Base-by-base conservation (phyloP, 2,329 filamentous ascomycete species). In the Sporothrix brasiliensis region DNA sequence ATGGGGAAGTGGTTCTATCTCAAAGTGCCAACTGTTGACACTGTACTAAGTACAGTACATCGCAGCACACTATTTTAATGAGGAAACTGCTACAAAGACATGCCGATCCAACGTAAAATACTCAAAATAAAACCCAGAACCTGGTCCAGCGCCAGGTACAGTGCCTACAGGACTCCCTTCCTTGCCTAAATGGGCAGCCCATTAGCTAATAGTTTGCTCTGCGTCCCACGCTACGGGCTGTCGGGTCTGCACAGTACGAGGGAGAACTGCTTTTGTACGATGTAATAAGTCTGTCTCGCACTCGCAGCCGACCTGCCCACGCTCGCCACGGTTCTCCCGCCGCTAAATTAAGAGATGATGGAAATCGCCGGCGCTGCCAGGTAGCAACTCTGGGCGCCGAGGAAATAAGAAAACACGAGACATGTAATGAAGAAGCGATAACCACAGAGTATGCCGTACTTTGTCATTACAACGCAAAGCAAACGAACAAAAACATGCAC, bases 121-220 rank as follows among this genome's bases (percentile, higher is more conserved):
- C 27, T 27, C 53, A 54, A 34, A 34, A 10, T 19, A 10, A 24
- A 54, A 30, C 54, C 54, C 30, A 60, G 54, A 60, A 41, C 30
- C 54, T n/a, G 49, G 44, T 19, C 44, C 44, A 49, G 44, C 24
- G 24, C 53, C 30, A 41, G 30, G 54, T 13, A 58, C 54, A n/a
- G 27, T 27, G 21, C 19, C 66, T 68, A 39, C 14, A 47, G 49
- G n/a, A 24, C 47, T n/a, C 21, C 27, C 39, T 34, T 16, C 39
- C 21, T 52, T 52, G 58, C 58, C 67, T 14, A 66, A 69, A 69
- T 1, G 13, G 70, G 70, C 70, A 71, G 58, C 58, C 67, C 70
- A 71, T 71, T 71, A 71, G 58, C 50, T 71, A 71, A 71, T 60
- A 54, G 66, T 41, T 71, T 69, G 54, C 67, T 52, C 41, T 16